These are phyloP conservation scores for Fusarium coicis DNA, from an alignment of 2,329 filamentous ascomycete genomes.

Conservation along the genomic window DNA sequence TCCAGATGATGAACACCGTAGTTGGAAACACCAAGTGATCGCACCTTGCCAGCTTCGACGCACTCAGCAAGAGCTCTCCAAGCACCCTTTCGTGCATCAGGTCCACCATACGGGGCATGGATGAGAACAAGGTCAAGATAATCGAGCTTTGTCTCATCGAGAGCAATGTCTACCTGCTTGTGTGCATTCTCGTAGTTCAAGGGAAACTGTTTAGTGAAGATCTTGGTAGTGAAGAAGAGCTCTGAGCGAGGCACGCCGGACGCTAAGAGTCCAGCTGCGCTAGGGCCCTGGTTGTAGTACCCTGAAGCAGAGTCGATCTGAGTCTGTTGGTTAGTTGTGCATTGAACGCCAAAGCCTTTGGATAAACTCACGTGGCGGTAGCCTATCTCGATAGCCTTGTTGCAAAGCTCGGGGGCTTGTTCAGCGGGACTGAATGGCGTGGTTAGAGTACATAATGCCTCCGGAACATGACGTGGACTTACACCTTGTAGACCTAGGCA, in stretches of 20 bases:
- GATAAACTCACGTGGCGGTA: constrained; percentile 61
- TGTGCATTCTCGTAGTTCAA: constrained; percentile 72
- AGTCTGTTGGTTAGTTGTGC: neutral
- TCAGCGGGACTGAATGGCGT: constrained; percentile 44
- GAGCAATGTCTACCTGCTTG: constrained; percentile 70
- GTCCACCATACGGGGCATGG: constrained; percentile 69
- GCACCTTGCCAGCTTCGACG: constrained; percentile 69
- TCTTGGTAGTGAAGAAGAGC: constrained; percentile 68
- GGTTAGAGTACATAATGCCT: constrained; percentile 2
- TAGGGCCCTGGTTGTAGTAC: constrained; percentile 63
- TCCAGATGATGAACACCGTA: constrained; percentile 72
- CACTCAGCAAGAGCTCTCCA: constrained; percentile 73
- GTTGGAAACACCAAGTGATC: constrained; percentile 72
- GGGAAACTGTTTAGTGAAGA: constrained; percentile 54
- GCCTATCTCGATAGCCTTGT: constrained; percentile 60
- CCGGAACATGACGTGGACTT: constrained; percentile 37
- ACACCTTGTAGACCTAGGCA: constrained; percentile 64
- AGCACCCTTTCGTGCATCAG: constrained; percentile 64
- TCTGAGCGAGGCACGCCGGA: constrained; percentile 57
- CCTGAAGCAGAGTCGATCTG: constrained; percentile 65
- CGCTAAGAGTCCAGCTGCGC: constrained; percentile 57
- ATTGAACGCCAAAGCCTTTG: neutral
- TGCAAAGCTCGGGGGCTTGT: constrained; percentile 50
- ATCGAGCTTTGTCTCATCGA: constrained; percentile 69
- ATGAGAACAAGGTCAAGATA: constrained; percentile 76